A percentile compares a stretch with the other conserved stretches of the same genome.
phyloP scores from a whole-genome alignment of 768 basidiomycete species.

The Podaxis sp. region DNA sequence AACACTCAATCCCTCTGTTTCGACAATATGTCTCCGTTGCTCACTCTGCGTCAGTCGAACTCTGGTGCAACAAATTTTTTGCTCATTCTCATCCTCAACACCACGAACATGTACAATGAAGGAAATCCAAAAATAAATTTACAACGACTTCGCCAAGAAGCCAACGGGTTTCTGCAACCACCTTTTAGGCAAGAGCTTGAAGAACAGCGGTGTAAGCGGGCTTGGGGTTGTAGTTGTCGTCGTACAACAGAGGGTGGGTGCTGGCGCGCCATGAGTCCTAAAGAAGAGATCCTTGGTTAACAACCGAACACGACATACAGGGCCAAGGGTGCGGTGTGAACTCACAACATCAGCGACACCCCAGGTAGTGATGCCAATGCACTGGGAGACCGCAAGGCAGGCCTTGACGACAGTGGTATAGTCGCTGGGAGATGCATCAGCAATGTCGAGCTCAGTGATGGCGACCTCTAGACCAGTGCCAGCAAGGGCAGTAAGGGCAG shows the following conservation, averaged over 20 bases:
- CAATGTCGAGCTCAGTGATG: slow-evolving; percentile 49
- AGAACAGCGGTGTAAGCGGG: slow-evolving; percentile 35
- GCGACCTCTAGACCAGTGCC: slow-evolving; percentile 43
- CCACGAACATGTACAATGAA: background rate
- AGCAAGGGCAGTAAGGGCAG: slow-evolving; percentile 46
- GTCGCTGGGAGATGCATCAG: slow-evolving; percentile 37
- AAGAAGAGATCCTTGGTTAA: background rate
- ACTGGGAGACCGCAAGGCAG: slow-evolving; percentile 39
- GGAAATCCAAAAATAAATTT: background rate
- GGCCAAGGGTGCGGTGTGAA: background rate
- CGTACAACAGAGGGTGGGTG: slow-evolving; percentile 44
- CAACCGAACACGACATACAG: background rate
- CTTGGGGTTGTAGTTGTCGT: slow-evolving; percentile 47
- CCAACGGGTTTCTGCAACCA: background rate
- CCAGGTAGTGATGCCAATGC: slow-evolving; percentile 51
- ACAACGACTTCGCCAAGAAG: background rate
- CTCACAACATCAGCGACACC: slow-evolving; percentile 45
- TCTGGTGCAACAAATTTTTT: too few species aligned
- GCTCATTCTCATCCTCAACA: background rate
- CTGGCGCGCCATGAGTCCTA: slow-evolving; percentile 49
- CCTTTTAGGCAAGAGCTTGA: slow-evolving; percentile 15
- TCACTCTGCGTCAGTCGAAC: too few species aligned
- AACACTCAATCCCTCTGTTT: too few species aligned
- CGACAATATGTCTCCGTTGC: too few species aligned
- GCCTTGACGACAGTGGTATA: slow-evolving; percentile 46